Evolutionary conservation across 1,139 yeast genomes (phyloP).

Genomic region (Tardiomyces depauwii): DNA sequence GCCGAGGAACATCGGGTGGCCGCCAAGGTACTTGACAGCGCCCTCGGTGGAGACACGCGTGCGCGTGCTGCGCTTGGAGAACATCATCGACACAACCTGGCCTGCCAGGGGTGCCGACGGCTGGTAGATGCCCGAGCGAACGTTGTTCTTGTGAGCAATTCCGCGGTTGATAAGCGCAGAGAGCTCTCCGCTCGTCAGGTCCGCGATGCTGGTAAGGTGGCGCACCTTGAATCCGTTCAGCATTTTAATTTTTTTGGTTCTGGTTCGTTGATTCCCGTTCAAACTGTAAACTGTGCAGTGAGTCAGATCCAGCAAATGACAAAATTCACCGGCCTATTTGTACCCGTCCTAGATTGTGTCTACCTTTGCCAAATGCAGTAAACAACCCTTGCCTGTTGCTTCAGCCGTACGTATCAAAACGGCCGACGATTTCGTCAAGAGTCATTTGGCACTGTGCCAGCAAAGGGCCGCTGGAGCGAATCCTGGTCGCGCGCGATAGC

Average conservation of each 20-base stretch:
- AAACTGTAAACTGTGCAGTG: neutral
- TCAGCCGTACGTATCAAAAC: neutral
- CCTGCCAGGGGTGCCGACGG: constrained; percentile 41
- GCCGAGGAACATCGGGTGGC: constrained; percentile 92
- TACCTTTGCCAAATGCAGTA: neutral
- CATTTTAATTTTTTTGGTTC: neutral
- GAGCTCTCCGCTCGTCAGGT: constrained; percentile 60
- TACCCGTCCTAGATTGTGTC: neutral
- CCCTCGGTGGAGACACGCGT: constrained; percentile 93
- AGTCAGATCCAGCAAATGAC: too few species aligned
- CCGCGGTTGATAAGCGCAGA: constrained; percentile 43
- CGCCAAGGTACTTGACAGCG: constrained; percentile 88
- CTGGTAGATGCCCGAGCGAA: constrained; percentile 20
- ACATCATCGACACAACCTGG: constrained; percentile 69
- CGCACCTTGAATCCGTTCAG: constrained; percentile 4
- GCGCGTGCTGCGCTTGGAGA: constrained; percentile 87
- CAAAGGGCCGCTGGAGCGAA: neutral
- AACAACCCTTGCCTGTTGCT: neutral
- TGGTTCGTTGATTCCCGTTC: neutral
- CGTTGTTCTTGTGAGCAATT: constrained; percentile 18
- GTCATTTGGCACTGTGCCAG: neutral
- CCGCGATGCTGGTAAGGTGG: constrained; percentile 71
- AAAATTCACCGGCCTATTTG: neutral
- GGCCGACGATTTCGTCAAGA: neutral
- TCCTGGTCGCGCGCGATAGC: too few species aligned